Evolutionary conservation across 2,329 filamentous ascomycete species (phyloP), one percentile per base, ranked within the genome.

Genomic region (Fusarium humuli): DNA sequence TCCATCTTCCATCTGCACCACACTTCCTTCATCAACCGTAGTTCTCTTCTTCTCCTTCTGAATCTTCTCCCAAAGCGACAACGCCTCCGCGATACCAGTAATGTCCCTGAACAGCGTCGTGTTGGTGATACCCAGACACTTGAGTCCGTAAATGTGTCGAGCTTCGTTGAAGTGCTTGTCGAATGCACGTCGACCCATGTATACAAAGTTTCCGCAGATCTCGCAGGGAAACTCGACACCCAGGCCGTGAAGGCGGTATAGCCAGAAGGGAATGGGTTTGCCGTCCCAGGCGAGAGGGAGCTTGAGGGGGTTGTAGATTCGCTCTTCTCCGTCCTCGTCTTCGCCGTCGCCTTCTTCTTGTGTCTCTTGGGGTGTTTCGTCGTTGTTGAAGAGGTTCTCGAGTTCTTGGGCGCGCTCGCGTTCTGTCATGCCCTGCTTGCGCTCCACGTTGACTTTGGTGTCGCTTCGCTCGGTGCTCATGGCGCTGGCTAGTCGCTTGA

Each of bases 81-180:
- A 82, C 2, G 96, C 96, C 79, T 99, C 94, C 29, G 96, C 91
- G 59, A 99, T 99, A 53, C 88, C 89, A 0, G 92, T 97, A 66
- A 99, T 99, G 76, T 99, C 97, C 53, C 96, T 86, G 85, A 98
- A 99, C 18, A 99, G 84, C 29, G 91, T 91, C 3, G 94, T 94
- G 77, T 97, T 96, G 10, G 91, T 97, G 77, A 99, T 96, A 22
- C 97, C 97, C 53, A 99, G 83, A 77, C 95, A 97, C 80, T 97
- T 96, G 72, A 99, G 83, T 1, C 96, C 96, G 77, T 97, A 96
- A 50, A 98, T 92, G 78, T 99, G 96, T 56, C 94, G 86, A 11
- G 93, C 90, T 80, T 99, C 96, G 73, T 94, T 97, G 83, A 99
- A 99, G 80, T 99, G 96, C 84, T 99, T 99, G 79, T 99, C 96